Percentiles rank a stretch among this genome's conserved stretches.
These are phyloP conservation scores for Musa acuminata DNA, from an alignment of 176 grass and related monocot genomes.

Conservation along the genomic window DNA sequence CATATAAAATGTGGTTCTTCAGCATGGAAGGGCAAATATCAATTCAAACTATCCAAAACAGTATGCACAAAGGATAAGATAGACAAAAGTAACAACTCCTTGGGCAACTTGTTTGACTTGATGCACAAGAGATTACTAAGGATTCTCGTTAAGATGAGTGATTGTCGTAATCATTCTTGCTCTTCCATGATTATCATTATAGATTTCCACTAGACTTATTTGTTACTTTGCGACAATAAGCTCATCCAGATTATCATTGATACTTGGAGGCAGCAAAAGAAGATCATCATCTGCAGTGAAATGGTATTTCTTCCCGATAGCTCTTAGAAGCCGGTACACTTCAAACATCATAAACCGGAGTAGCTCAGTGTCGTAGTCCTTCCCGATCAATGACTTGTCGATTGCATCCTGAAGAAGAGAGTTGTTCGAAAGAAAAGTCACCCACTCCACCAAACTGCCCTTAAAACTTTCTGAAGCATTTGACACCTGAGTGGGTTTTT, in stretches of 20 bases:
- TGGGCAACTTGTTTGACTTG: no score
- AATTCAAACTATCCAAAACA: no score
- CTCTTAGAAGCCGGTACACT: constrained; percentile 71
- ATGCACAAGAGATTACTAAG: no score
- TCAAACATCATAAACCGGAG: constrained; percentile 82
- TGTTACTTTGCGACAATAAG: constrained; percentile 61
- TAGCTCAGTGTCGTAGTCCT: constrained; percentile 39
- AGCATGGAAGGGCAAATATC: no score
- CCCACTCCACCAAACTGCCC: constrained; percentile 69
- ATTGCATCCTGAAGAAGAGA: constrained; percentile 42
- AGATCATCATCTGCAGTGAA: constrained; percentile 51
- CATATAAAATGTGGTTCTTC: no score
- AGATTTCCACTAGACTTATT: not conserved
- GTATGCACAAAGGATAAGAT: no score
- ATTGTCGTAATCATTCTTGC: not conserved
- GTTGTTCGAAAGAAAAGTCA: constrained; percentile 50
- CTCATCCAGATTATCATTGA: constrained; percentile 40
- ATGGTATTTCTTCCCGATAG: constrained; percentile 73
- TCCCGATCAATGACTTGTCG: constrained; percentile 52
- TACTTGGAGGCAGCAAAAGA: constrained; percentile 36
- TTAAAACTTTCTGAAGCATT: constrained; percentile 55
- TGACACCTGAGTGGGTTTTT: constrained; percentile 70
- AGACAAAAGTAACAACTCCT: no score
- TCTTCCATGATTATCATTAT: no score
- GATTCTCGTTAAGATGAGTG: no score